These are phyloP conservation scores for Desmodesmus armatus DNA, from an alignment of 139 green algal species.

Conservation along the genomic window DNA sequence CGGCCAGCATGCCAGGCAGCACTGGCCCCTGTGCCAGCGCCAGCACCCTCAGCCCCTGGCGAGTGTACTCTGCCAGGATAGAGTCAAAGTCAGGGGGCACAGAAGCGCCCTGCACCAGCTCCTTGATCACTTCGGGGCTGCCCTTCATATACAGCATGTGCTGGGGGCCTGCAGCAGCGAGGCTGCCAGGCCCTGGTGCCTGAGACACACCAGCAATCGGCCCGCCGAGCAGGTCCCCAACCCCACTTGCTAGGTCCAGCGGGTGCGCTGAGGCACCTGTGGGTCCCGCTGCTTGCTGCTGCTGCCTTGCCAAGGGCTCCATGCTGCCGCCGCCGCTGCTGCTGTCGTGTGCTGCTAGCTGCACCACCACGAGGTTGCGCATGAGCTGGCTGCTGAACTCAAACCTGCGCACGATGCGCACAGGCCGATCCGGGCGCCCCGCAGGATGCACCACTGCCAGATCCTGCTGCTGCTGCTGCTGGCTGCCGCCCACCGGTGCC, in stretches of 20 bases:
- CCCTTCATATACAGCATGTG: conserved; percentile 65
- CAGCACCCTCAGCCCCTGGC: conserved; percentile 70
- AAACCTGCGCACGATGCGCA: conserved; percentile 66
- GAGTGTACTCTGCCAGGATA: conserved; percentile 66
- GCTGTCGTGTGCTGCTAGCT: neutral
- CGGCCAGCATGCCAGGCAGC: neutral
- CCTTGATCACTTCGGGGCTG: conserved; percentile 69
- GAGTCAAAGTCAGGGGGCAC: conserved; percentile 72
- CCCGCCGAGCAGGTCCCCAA: neutral
- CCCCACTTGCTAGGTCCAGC: neutral
- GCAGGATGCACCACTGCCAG: conserved; percentile 57
- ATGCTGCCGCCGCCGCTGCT: too few relatives aligned
- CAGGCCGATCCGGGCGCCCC: neutral
- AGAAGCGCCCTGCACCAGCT: conserved; percentile 49
- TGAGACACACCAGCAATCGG: neutral
- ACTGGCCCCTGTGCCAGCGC: conserved; percentile 53
- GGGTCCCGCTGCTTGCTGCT: neutral
- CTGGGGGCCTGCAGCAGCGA: neutral
- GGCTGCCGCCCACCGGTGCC: neutral
- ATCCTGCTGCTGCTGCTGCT: conserved; percentile 39
- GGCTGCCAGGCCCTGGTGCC: neutral
- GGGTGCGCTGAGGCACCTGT: neutral
- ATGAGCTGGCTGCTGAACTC: conserved; percentile 73
- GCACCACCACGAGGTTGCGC: conserved; percentile 75
- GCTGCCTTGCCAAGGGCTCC: neutral